Percentiles rank a stretch among this genome's conserved stretches.
Conservation (phyloP, 2,329 filamentous ascomycete species). For the Aphanoascus verrucosus region DNA sequence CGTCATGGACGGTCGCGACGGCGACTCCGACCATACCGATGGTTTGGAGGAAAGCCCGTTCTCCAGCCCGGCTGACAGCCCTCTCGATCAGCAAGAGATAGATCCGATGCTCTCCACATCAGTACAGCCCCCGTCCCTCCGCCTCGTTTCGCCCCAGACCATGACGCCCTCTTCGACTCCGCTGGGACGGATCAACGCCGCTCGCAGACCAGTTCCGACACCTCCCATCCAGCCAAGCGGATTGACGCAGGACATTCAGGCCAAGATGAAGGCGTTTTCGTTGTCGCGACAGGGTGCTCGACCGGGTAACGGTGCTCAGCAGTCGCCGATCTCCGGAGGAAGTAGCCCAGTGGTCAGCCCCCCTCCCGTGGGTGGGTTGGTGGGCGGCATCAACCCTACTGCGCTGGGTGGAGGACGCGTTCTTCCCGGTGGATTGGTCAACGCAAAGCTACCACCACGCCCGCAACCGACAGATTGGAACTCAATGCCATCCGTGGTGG, state of each 20-base stretch:
- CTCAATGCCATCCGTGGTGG: slow-evolving; percentile 15
- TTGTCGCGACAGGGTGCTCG: slow-evolving; percentile 42
- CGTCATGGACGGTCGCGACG: not conserved
- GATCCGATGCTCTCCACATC: not conserved
- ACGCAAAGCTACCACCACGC: slow-evolving; percentile 17
- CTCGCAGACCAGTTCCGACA: slow-evolving; percentile 45
- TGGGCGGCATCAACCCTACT: slow-evolving; percentile 5
- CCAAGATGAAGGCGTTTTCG: slow-evolving; percentile 60
- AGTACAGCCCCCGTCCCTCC: slow-evolving; percentile 31
- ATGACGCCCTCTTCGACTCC: slow-evolving; percentile 82
- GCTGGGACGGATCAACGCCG: slow-evolving; percentile 62
- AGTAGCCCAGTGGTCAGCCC: not conserved
- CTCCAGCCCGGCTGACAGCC: slow-evolving; percentile 3
- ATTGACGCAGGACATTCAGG: slow-evolving; percentile 54
- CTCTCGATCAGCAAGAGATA: not conserved
- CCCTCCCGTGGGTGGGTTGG: not conserved
- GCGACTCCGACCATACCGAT: slow-evolving; percentile 1
- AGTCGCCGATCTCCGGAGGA: not conserved
- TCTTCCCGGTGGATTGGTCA: slow-evolving; percentile 6
- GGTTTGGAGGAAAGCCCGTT: not conserved
- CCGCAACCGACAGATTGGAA: slow-evolving; percentile 10
- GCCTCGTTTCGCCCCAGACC: slow-evolving; percentile 20
- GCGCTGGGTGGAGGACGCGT: not conserved
- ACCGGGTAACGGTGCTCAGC: not conserved
- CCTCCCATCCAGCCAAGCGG: slow-evolving; percentile 39